These are phyloP conservation scores for Candida suzukii DNA, from an alignment of 805 yeast genomes.

Conservation along the genomic window DNA sequence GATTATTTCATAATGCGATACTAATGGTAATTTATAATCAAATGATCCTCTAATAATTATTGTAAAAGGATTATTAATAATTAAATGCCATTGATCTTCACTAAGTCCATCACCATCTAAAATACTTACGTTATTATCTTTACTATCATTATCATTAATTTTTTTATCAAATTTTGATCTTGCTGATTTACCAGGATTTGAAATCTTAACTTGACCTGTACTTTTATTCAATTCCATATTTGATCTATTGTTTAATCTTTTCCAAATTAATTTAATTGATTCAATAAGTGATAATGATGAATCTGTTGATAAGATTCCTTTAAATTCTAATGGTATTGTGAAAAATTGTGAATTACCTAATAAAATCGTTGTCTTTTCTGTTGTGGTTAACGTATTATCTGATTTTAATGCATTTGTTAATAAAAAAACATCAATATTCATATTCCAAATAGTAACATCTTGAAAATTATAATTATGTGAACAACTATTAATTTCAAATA, in stretches of 20 bases:
- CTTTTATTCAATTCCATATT: slow-evolving; percentile 6
- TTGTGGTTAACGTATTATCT: background rate
- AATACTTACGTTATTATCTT: too few relatives aligned
- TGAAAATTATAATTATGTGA: slow-evolving; percentile 24
- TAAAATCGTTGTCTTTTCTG: slow-evolving; percentile 22
- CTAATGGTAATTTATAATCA: slow-evolving; percentile 22
- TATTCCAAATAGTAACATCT: slow-evolving; percentile 22
- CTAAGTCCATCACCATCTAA: slow-evolving; percentile 12
- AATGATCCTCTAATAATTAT: slow-evolving; percentile 26
- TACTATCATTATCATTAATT: background rate
- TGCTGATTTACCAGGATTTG: slow-evolving; percentile 17
- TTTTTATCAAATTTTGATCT: slow-evolving; percentile 14
- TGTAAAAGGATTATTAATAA: slow-evolving; percentile 20
- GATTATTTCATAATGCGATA: slow-evolving; percentile 17
- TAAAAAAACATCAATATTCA: slow-evolving; percentile 26
- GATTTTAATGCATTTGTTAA: slow-evolving; percentile 16
- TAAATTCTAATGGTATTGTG: slow-evolving; percentile 23
- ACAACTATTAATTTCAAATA: slow-evolving; percentile 22
- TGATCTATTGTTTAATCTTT: slow-evolving; percentile 13
- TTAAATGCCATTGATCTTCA: slow-evolving; percentile 22
- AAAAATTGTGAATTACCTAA: slow-evolving; percentile 23
- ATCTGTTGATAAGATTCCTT: slow-evolving; percentile 16
- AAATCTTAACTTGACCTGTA: slow-evolving; percentile 24
- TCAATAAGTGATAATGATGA: slow-evolving; percentile 4
- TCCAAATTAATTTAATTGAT: slow-evolving; percentile 14